phyloP scores from a whole-genome alignment of 148 eudicot species.

The Bassia scoparia region DNA sequence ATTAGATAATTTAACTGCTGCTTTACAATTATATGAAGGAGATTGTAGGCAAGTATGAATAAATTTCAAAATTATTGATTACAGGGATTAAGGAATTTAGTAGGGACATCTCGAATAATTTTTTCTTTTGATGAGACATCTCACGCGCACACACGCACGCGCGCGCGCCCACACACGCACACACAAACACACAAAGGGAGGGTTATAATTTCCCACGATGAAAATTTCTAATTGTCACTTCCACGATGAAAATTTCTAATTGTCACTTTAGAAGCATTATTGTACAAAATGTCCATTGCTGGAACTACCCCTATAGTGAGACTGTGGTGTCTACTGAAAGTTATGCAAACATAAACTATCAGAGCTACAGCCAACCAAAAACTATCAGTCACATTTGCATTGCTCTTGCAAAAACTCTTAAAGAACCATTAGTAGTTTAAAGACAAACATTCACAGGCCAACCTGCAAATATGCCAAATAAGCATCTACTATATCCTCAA shows the following conservation, averaged over 20 bases:
- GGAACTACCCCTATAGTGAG: background rate
- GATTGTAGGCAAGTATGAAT: background rate
- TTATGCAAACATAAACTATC: background rate
- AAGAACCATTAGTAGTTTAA: background rate
- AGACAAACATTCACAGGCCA: conserved; percentile 24
- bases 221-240: no score
- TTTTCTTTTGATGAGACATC: no score
- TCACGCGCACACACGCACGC: no score
- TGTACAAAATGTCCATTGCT: no score
- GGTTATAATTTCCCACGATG: no score
- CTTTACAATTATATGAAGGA: background rate
- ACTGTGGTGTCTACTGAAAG: background rate
- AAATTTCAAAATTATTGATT: background rate
- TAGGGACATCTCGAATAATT: background rate
- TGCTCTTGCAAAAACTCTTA: background rate
- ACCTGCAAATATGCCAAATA: conserved; percentile 93
- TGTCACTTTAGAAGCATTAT: background rate
- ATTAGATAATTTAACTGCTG: background rate
- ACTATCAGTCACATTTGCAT: conserved; percentile 1
- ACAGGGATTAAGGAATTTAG: background rate
- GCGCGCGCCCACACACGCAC: no score
- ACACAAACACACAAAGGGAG: no score
- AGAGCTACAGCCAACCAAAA: background rate
- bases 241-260: background rate
- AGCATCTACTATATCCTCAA: conserved; percentile 89